These are phyloP conservation scores for Zoysia matrella DNA, from an alignment of 202 grass and related monocot genomes.

Conservation along the genomic window DNA sequence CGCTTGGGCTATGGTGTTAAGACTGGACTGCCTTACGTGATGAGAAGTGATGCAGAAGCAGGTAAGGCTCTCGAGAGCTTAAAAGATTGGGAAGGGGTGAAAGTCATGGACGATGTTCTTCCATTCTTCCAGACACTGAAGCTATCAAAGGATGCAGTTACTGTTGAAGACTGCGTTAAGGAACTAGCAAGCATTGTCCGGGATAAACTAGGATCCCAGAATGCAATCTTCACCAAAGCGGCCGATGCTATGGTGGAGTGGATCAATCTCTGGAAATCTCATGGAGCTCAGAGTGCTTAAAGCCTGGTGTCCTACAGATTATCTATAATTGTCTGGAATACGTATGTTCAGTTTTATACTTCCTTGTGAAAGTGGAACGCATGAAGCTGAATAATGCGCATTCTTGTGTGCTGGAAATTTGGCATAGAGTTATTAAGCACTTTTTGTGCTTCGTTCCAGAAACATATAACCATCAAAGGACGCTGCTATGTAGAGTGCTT, in stretches of 20 bases:
- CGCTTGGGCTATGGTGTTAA: slow-evolving; percentile 73
- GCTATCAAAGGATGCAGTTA: slow-evolving; percentile 52
- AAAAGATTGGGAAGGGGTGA: slow-evolving; percentile 83
- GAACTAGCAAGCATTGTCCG: slow-evolving; percentile 73
- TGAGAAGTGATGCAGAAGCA: slow-evolving; percentile 66
- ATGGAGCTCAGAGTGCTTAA: slow-evolving; percentile 48
- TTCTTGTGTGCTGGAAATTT: slow-evolving; percentile 38
- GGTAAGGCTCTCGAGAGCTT: slow-evolving; percentile 73
- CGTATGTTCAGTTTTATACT: slow-evolving; percentile 30
- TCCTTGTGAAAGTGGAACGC: slow-evolving; percentile 22
- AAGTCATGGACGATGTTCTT: slow-evolving; percentile 76
- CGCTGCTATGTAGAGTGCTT: neutral
- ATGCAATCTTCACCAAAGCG: slow-evolving; percentile 61
- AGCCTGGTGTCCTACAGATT: neutral
- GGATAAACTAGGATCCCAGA: slow-evolving; percentile 62
- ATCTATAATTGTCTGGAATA: slow-evolving; percentile 30
- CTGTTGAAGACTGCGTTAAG: slow-evolving; percentile 73
- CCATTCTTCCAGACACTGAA: slow-evolving; percentile 77
- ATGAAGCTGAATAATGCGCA: slow-evolving; percentile 49
- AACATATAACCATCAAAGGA: slow-evolving; percentile 1
- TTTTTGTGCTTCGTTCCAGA: slow-evolving; percentile 8
- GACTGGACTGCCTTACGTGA: slow-evolving; percentile 89
- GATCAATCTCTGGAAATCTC: slow-evolving; percentile 78
- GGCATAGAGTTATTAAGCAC: neutral
- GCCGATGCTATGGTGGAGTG: slow-evolving; percentile 89